Evolutionary conservation across 1,284 basidiomycete genomes (phyloP), one percentile per base, ranked within the genome.

Genomic region (Trichosporon inkin): DNA sequence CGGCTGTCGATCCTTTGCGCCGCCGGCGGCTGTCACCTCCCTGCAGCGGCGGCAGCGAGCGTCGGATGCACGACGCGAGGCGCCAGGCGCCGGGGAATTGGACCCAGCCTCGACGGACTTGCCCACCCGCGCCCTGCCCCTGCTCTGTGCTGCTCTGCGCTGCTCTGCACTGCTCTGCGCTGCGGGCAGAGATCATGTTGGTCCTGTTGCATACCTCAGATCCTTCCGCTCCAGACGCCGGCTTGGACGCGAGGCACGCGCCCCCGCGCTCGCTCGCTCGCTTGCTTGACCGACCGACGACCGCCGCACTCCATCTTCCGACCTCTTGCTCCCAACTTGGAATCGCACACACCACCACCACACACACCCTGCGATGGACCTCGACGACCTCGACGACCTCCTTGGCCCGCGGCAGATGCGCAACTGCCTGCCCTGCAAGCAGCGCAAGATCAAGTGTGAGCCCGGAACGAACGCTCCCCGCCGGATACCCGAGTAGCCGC

Each of bases 361-460:
- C 28, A 38, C 13, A 10, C 20, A n/a, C n/a, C n/a, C 40, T 11
- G 14, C 55, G 40, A 63, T 63, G 58, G 58, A 63, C 14, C 44
- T 55, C 53, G 58, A 57, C 32, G 55, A 57, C n/a, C 38, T 63
- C 17, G 55, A 53, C 11, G 57, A 52, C 44, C 55, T 57, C 20
- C 52, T 61, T 5, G 62, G 59, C 10, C 59, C 62, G 2, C 57
- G 63, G 39, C 64, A 66, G 56, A 58, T 62, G 57, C 61, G 64
- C 52, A 66, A 66, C 57, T 66, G 64, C 39, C 55, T 61, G 38
- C 61, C 64, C 2, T 66, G 64, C 64, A 66, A 66, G 53, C 57
- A 62, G 47, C 61, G 64, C 19, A 66, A 66, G 57, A 66, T 66
- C 55, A 66, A 66, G 34, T 66, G 64, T 63, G 19, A 20, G 62